Evolutionary conservation across 768 basidiomycete genomes (phyloP).

Genomic region (Udeniomyces megalosporus): DNA sequence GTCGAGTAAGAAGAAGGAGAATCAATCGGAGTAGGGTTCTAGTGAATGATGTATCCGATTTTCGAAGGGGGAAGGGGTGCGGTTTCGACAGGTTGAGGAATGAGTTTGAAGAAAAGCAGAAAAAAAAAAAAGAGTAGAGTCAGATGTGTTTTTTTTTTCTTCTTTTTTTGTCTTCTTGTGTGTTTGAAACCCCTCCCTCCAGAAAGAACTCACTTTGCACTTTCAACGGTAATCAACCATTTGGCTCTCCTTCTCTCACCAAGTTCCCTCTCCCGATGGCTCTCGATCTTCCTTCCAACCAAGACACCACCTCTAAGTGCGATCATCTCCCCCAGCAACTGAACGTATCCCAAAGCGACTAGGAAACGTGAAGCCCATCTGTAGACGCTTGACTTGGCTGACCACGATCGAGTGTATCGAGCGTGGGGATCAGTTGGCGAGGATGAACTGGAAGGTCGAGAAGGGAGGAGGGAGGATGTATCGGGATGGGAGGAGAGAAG

Average conservation of each 20-base stretch:
- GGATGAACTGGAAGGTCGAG: neutral
- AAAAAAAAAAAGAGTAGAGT: too few species aligned
- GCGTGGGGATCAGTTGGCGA: conserved; percentile 4
- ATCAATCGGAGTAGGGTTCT: conserved; percentile 10
- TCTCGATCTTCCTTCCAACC: neutral
- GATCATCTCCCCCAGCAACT: conserved; percentile 13
- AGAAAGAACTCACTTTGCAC: conserved; percentile 3
- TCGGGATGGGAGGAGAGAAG: neutral
- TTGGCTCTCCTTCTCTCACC: conserved; percentile 3
- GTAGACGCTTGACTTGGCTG: neutral
- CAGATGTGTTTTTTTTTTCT: too few species aligned
- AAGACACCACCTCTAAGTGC: neutral
- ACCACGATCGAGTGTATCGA: conserved; percentile 15
- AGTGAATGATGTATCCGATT: too few species aligned
- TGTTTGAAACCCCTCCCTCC: neutral
- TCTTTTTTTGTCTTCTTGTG: too few species aligned
- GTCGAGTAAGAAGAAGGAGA: conserved; percentile 8
- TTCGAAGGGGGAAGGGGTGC: too few species aligned
- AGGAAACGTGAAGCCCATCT: neutral
- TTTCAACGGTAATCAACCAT: conserved; percentile 10
- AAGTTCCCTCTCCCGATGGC: too few species aligned
- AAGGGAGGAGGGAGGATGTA: neutral
- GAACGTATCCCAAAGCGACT: neutral
- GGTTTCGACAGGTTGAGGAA: too few species aligned
- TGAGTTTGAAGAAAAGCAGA: too few species aligned